phyloP scores from a whole-genome alignment of 2,329 filamentous ascomycete species.

The Penicillium sp. region DNA sequence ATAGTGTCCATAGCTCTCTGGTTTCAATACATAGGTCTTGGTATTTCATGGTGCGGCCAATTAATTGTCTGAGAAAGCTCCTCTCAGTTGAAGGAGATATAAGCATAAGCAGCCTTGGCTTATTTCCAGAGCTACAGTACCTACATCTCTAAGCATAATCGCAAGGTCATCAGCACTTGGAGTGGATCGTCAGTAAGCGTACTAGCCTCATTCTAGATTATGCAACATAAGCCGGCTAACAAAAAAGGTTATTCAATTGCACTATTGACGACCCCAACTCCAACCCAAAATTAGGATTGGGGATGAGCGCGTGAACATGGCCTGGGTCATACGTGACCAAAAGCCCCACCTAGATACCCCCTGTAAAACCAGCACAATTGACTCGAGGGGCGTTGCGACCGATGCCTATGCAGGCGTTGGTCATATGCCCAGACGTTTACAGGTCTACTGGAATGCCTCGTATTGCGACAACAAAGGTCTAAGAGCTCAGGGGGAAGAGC shows the following conservation, averaged over 20 bases:
- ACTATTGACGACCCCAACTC: slow-evolving; percentile 1
- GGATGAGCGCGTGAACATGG: background rate
- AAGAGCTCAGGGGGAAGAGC: background rate
- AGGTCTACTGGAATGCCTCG: background rate
- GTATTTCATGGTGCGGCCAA: too few species aligned
- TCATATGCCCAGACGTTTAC: background rate
- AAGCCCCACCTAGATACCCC: background rate
- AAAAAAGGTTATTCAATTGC: background rate
- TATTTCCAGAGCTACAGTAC: background rate
- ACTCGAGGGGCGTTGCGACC: background rate
- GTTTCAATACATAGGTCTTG: too few species aligned
- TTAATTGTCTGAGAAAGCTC: too few species aligned
- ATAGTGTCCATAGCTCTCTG: too few species aligned
- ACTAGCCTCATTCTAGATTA: background rate
- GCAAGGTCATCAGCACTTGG: background rate
- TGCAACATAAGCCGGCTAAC: background rate
- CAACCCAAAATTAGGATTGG: slow-evolving; percentile 12
- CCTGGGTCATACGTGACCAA: background rate
- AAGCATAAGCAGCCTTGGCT: background rate
- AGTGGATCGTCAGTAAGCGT: background rate
- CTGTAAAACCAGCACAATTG: background rate
- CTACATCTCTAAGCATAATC: background rate
- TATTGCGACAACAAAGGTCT: background rate
- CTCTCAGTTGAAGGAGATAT: background rate
- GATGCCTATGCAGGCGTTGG: background rate